phyloP scores from a whole-genome alignment of 2,329 filamentous ascomycete species.

The Dactylellina drechsleri region DNA sequence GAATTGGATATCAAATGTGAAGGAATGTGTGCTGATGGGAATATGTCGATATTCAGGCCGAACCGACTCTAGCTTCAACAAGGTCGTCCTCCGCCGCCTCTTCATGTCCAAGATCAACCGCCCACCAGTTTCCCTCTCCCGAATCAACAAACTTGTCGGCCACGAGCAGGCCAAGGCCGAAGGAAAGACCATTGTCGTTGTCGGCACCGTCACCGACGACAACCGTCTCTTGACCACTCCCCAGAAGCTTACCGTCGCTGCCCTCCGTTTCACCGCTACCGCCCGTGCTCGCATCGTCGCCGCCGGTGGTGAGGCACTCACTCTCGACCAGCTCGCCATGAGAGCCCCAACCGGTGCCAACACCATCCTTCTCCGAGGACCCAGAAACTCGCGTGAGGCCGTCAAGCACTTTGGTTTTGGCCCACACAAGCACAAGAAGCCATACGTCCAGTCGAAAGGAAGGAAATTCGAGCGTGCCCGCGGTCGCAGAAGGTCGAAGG shows the following conservation, averaged over 20 bases:
- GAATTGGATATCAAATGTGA: slow-evolving; percentile 10
- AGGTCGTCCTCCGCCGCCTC: slow-evolving; percentile 94
- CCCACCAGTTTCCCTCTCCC: slow-evolving; percentile 91
- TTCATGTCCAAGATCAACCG: slow-evolving; percentile 99
- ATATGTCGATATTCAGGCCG: slow-evolving; percentile 64
- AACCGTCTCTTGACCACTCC: slow-evolving; percentile 83
- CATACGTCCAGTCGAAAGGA: slow-evolving; percentile 96
- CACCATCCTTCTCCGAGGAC: slow-evolving; percentile 94
- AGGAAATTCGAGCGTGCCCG: slow-evolving; percentile 99
- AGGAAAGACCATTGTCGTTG: slow-evolving; percentile 86
- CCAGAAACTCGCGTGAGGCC: slow-evolving; percentile 97
- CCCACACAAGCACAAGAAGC: slow-evolving; percentile 90
- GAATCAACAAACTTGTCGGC: slow-evolving; percentile 74
- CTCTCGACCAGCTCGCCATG: slow-evolving; percentile 95
- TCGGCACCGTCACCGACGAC: slow-evolving; percentile 97
- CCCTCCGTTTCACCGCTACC: slow-evolving; percentile 94
- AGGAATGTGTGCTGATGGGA: slow-evolving; percentile 41
- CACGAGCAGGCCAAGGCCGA: slow-evolving; percentile 71
- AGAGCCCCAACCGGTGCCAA: slow-evolving; percentile 95
- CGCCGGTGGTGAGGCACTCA: slow-evolving; percentile 93
- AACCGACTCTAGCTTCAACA: slow-evolving; percentile 98
- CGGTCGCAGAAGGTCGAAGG: slow-evolving; percentile 96
- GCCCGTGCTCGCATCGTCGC: slow-evolving; percentile 92
- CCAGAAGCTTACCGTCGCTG: slow-evolving; percentile 92
- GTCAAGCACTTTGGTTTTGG: slow-evolving; percentile 99